A percentile compares a stretch with the other conserved stretches of the same genome.
Conservation (phyloP, 1,284 basidiomycete genomes). For the Heterobasidion parviporum region DNA sequence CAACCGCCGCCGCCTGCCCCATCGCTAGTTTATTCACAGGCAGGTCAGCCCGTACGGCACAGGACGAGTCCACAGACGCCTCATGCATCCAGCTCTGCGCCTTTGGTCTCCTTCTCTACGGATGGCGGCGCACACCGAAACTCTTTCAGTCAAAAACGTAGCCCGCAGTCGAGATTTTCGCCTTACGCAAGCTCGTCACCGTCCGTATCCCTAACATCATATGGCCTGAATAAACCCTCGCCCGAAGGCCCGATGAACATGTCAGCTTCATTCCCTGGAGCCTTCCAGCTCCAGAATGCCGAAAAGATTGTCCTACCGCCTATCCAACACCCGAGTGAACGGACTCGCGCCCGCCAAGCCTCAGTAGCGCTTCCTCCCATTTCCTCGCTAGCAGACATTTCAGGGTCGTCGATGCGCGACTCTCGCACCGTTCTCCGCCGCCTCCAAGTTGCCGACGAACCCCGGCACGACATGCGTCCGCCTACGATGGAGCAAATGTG, state of each 20-base stretch:
- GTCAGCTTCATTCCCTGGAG: slow-evolving; percentile 1
- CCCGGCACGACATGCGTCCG: not conserved
- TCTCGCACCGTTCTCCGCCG: slow-evolving; percentile 10
- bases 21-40: not conserved
- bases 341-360: slow-evolving; percentile 2
- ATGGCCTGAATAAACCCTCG: slow-evolving; percentile 9
- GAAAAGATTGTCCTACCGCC: slow-evolving; percentile 45
- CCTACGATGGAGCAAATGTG: slow-evolving; percentile 1
- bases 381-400: slow-evolving; percentile 5
- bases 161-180: slow-evolving; percentile 26
- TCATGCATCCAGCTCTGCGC: slow-evolving; percentile 2
- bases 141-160: slow-evolving; percentile 4
- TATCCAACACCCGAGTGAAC: slow-evolving; percentile 27
- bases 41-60: not conserved
- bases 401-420: slow-evolving; percentile 1
- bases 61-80: slow-evolving; percentile 1
- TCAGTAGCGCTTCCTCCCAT: slow-evolving; percentile 10
- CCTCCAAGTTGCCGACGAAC: slow-evolving; percentile 3
- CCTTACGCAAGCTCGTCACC: slow-evolving; percentile 31
- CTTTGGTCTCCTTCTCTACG: not conserved
- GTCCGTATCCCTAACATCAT: slow-evolving; percentile 9
- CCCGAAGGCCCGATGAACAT: slow-evolving; percentile 8
- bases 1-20: slow-evolving; percentile 2
- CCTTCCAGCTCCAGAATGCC: slow-evolving; percentile 9
- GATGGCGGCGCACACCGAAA: slow-evolving; percentile 7